phyloP scores from a whole-genome alignment of 805 yeast genomes.

The Yarrowia sp. region DNA sequence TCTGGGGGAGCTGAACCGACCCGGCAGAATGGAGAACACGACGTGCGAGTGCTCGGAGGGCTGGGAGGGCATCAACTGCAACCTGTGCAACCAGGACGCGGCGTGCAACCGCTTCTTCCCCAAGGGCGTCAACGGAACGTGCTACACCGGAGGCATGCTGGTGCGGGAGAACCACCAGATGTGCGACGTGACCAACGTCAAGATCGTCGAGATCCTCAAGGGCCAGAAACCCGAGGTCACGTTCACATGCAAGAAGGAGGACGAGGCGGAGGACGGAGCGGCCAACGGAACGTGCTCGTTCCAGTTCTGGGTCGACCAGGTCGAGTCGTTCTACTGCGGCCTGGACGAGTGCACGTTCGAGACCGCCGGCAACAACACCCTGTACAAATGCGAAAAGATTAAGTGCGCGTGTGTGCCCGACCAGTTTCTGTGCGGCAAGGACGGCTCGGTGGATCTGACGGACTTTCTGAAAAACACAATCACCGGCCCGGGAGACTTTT shows the following conservation, averaged over 20 bases:
- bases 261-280: conserved; percentile 30
- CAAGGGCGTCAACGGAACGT: conserved; percentile 77
- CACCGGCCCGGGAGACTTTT: conserved; percentile 88
- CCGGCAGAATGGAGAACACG: conserved; percentile 48
- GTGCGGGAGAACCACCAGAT: conserved; percentile 80
- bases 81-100: conserved; percentile 64
- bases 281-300: conserved; percentile 63
- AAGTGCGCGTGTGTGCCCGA: conserved; percentile 91
- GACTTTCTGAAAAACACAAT: conserved; percentile 90
- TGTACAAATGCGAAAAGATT: conserved; percentile 72
- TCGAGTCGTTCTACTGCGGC: conserved; percentile 88
- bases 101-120: conserved; percentile 89
- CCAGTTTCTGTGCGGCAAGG: conserved; percentile 88
- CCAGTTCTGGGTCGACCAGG: conserved; percentile 93
- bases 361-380: conserved; percentile 65
- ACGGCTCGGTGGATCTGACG: conserved; percentile 90
- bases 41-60: conserved; percentile 77
- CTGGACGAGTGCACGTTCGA: conserved; percentile 69
- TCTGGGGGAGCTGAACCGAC: conserved; percentile 66
- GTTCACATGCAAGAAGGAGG: conserved; percentile 74
- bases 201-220: conserved; percentile 72
- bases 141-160: conserved; percentile 80
- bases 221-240: conserved; percentile 90
- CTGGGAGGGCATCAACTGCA: conserved; percentile 95
- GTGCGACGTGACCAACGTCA: conserved; percentile 89